Percentiles rank a stretch among this genome's conserved stretches.
These are phyloP conservation scores for Moesziomyces aphidis DNA, from an alignment of 1,284 basidiomycete genomes.

Conservation along the genomic window DNA sequence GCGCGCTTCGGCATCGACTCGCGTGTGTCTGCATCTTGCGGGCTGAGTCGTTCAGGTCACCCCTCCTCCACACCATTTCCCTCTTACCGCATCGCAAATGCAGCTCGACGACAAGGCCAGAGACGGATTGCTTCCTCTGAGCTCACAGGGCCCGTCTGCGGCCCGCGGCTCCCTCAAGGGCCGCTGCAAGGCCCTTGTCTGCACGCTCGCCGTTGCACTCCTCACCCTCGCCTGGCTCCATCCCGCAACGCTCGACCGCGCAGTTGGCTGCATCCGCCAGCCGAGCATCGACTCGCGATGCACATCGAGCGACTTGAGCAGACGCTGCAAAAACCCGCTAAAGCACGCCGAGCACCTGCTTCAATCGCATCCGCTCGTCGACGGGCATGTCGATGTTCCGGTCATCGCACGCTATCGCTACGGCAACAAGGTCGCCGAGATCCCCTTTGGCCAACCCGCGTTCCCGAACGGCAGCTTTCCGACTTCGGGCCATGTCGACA, in stretches of 20 bases:
- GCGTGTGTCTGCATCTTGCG: no score
- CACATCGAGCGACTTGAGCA: background rate
- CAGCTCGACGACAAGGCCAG: background rate
- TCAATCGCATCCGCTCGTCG: constrained; percentile 39
- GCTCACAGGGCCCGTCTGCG: background rate
- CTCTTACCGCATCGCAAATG: background rate
- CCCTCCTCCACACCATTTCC: background rate
- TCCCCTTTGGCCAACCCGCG: constrained; percentile 39
- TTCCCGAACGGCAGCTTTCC: constrained; percentile 32
- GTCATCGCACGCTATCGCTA: constrained; percentile 33
- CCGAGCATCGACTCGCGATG: constrained; percentile 14
- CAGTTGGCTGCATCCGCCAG: background rate
- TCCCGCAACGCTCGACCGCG: constrained; percentile 1
- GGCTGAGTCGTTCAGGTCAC: background rate
- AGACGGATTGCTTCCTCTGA: background rate
- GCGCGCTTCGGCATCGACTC: no score
- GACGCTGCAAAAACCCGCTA: constrained; percentile 22
- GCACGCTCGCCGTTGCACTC: background rate
- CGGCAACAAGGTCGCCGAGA: constrained; percentile 36
- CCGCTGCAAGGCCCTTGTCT: background rate
- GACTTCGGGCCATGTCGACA: constrained; percentile 36
- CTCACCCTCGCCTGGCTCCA: constrained; percentile 3
- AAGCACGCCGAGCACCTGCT: constrained; percentile 24
- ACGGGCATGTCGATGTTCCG: constrained; percentile 51
- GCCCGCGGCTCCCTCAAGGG: background rate